These are phyloP conservation scores for Coemansia reversa DNA, from an alignment of 192 early-diverging fungal species.

Conservation along the genomic window DNA sequence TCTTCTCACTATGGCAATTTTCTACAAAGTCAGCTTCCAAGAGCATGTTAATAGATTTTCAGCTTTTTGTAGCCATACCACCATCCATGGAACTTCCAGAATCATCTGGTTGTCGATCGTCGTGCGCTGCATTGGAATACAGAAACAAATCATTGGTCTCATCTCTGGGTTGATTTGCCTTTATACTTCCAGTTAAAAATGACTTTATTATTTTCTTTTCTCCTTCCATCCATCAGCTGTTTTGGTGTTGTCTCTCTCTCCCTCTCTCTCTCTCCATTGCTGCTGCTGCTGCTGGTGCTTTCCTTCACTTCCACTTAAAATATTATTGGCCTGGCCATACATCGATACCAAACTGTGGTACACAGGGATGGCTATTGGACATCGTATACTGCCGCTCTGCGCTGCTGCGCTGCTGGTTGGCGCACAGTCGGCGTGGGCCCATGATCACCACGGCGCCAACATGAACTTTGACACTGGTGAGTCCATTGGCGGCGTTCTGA, in stretches of 20 bases:
- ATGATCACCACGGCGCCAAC: conserved; percentile 51
- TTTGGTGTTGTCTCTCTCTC: too few relatives aligned
- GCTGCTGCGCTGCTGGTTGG: conserved; percentile 11
- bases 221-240: too few relatives aligned
- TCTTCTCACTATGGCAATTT: too few relatives aligned
- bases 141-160: too few relatives aligned
- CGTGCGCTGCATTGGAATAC: too few relatives aligned
- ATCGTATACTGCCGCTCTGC: conserved; percentile 1
- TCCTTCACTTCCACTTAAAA: background rate
- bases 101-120: too few relatives aligned
- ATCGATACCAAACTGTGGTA: background rate
- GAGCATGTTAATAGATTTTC: too few relatives aligned
- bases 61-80: too few relatives aligned
- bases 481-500: conserved; percentile 28
- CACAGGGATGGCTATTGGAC: background rate
- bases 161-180: background rate
- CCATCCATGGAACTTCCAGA: too few relatives aligned
- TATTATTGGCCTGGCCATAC: background rate
- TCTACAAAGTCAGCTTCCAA: too few relatives aligned
- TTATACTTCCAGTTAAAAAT: background rate
- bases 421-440: conserved; percentile 11
- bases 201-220: conserved; percentile 2
- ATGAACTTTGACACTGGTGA: conserved; percentile 52
- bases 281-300: background rate
- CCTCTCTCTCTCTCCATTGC: too few relatives aligned